A percentile compares a stretch with the other conserved stretches of the same genome.
Evolutionary conservation across 768 basidiomycete species (phyloP).

Genomic region (Agrocybe chaxingu): DNA sequence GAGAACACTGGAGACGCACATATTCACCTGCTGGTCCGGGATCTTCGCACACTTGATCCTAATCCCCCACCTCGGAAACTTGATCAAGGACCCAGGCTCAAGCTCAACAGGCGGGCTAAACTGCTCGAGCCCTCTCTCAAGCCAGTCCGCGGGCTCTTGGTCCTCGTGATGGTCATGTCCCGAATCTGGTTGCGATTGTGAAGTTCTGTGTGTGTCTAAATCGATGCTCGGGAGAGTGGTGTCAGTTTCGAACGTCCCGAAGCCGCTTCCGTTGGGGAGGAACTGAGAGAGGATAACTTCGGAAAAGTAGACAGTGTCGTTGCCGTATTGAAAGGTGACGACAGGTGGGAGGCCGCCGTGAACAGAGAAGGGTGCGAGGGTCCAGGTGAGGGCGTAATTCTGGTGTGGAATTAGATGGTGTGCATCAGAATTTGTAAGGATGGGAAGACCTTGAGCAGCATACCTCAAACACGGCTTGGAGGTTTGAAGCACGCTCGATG

Average conservation of each 20-base stretch:
- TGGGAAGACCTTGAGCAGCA: neutral
- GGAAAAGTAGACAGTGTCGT: constrained; percentile 35
- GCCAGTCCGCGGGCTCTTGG: too few relatives aligned
- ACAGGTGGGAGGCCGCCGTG: constrained; percentile 30
- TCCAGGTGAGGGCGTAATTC: constrained; percentile 35
- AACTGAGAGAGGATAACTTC: constrained; percentile 33
- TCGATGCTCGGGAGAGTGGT: constrained; percentile 18
- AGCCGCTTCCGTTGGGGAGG: constrained; percentile 30
- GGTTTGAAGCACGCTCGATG: constrained; percentile 24
- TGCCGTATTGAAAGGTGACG: constrained; percentile 27
- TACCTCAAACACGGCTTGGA: constrained; percentile 27
- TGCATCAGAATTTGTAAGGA: neutral
- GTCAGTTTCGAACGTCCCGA: constrained; percentile 31
- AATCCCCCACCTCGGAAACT: constrained; percentile 39
- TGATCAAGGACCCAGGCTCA: constrained; percentile 3
- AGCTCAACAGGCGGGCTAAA: too few relatives aligned
- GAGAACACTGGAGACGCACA: constrained; percentile 22
- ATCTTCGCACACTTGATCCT: constrained; percentile 33
- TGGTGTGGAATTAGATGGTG: constrained; percentile 8
- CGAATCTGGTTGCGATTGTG: neutral
- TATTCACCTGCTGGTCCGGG: constrained; percentile 22
- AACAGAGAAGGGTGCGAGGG: constrained; percentile 32
- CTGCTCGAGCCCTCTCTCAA: too few relatives aligned
- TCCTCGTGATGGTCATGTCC: too few relatives aligned
- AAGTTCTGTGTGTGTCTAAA: neutral